These are phyloP conservation scores for Aspergillus luchuensis DNA, from an alignment of 2,329 filamentous ascomycete species.

Conservation along the genomic window DNA sequence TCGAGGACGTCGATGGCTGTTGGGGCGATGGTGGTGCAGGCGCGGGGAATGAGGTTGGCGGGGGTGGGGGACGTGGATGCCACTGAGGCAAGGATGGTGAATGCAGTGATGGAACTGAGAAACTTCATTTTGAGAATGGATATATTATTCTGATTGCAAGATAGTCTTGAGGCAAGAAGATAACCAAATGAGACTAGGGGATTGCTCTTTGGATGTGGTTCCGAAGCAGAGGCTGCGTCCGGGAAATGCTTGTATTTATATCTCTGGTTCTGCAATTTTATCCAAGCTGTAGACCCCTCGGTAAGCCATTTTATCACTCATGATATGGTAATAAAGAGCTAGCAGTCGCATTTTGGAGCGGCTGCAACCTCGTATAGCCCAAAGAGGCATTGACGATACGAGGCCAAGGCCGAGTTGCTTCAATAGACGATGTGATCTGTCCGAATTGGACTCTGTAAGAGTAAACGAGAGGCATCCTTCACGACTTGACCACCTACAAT, in stretches of 20 bases:
- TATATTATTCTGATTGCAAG: no score
- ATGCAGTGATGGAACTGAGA: conserved; percentile 4
- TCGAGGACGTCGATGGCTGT: conserved; percentile 17
- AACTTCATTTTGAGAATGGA: conserved; percentile 6
- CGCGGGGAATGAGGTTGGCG: conserved; percentile 13
- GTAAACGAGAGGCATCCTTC: neutral
- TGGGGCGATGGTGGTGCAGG: conserved; percentile 19
- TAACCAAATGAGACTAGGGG: no score
- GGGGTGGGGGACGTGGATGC: conserved; percentile 12
- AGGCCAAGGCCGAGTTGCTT: neutral
- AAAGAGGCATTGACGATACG: neutral
- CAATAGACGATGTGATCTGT: neutral
- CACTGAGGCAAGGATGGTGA: conserved; percentile 6
- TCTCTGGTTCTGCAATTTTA: no score
- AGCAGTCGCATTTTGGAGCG: no score
- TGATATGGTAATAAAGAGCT: no score
- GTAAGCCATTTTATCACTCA: neutral
- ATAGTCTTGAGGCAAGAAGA: neutral
- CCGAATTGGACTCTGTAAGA: neutral
- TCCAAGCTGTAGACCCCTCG: neutral
- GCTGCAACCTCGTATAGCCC: neutral
- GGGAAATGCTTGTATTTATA: neutral
- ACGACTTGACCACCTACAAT: neutral
- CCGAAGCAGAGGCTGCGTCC: neutral
- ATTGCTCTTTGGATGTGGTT: neutral